Percentiles rank a stretch among this genome's conserved stretches.
Conservation (phyloP, 805 yeast genomes). For the Candida adriatica region DNA sequence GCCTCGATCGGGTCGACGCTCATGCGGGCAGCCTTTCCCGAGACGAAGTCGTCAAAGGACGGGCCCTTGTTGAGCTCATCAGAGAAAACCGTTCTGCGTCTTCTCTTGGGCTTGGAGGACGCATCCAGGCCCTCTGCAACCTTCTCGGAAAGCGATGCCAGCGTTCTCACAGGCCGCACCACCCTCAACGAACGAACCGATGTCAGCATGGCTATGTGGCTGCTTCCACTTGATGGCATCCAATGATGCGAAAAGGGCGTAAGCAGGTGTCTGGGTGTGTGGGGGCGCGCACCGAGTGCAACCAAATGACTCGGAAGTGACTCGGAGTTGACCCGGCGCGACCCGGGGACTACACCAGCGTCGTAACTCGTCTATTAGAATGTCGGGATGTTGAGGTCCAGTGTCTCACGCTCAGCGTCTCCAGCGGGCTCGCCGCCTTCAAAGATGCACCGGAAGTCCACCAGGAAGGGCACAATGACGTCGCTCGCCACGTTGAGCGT, state of each 20-base stretch:
- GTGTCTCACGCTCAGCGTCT: conserved; percentile 36
- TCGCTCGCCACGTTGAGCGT: conserved; percentile 64
- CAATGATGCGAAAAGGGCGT: too few relatives aligned
- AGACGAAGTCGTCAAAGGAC: conserved; percentile 83
- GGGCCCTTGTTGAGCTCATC: conserved; percentile 81
- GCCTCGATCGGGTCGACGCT: conserved; percentile 69
- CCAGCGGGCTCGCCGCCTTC: conserved; percentile 39
- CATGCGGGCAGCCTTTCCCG: conserved; percentile 66
- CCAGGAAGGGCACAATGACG: conserved; percentile 50
- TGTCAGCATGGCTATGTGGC: too few relatives aligned
- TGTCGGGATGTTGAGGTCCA: conserved; percentile 48
- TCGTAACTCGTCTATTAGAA: conserved; percentile 8
- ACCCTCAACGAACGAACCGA: too few relatives aligned
- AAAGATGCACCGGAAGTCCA: conserved; percentile 57
- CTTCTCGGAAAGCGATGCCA: conserved; percentile 13
- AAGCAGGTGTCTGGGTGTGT: too few relatives aligned
- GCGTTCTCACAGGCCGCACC: conserved; percentile 4
- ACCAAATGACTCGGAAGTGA: too few relatives aligned
- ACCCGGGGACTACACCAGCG: too few relatives aligned
- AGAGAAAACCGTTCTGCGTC: conserved; percentile 53
- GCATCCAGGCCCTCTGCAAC: background rate
- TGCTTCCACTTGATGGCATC: background rate
- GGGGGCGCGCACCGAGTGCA: too few relatives aligned
- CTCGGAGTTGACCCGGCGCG: too few relatives aligned
- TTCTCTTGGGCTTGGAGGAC: conserved; percentile 20